A percentile compares a stretch with the other conserved stretches of the same genome.
These are phyloP conservation scores for Dipteronia dyeriana DNA, from an alignment of 345 rosid genomes.

Conservation along the genomic window DNA sequence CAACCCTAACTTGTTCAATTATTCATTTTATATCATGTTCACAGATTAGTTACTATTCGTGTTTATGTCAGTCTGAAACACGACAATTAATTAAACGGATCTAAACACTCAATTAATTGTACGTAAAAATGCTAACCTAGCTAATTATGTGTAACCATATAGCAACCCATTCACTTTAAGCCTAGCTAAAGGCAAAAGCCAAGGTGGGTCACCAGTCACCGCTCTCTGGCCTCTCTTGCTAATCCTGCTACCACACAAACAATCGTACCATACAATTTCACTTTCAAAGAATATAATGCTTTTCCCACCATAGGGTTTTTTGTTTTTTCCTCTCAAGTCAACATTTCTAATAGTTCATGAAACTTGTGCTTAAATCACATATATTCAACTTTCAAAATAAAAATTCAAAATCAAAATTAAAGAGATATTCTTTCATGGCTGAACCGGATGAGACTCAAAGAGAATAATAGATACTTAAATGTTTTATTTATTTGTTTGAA, in stretches of 20 bases:
- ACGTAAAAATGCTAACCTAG: not conserved
- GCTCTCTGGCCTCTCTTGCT: not conserved
- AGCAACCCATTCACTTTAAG: not conserved
- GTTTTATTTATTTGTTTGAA: not conserved
- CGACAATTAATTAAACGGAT: too few species aligned
- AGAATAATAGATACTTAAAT: not conserved
- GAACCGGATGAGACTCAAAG: not conserved
- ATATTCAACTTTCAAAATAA: not conserved
- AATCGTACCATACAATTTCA: not conserved
- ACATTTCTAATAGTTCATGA: not conserved
- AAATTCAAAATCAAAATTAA: not conserved
- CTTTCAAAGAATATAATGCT: not conserved
- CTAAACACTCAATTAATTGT: too few species aligned
- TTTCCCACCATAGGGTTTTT: conserved; percentile 5
- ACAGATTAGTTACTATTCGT: too few species aligned
- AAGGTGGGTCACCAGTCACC: not conserved
- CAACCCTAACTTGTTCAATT: not conserved
- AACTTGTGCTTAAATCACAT: not conserved
- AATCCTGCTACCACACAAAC: not conserved
- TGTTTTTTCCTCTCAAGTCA: not conserved
- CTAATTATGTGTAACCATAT: not conserved
- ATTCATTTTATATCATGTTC: too few species aligned
- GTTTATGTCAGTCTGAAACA: too few species aligned
- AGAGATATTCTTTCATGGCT: not conserved
- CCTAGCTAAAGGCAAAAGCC: not conserved